Base-by-base conservation (phyloP, 768 basidiomycete genomes). In the Tricholomella constricta region DNA sequence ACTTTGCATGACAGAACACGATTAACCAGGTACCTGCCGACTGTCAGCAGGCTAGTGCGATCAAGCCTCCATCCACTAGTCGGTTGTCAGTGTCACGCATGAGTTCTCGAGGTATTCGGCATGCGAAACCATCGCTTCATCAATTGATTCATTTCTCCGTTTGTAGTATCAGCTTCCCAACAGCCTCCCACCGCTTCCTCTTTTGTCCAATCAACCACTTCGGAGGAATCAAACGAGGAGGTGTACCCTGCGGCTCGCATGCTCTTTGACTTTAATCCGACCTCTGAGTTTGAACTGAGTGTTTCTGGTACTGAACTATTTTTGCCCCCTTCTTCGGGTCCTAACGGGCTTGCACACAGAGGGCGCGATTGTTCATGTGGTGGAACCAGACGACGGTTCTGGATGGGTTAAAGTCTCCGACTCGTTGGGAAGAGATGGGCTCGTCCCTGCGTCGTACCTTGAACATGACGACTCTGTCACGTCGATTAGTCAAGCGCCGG, bases 401-500 rank as follows among this genome's bases (percentile, higher is more conserved):
- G 91, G 91, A 2, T 93, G 91, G 91, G 81, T 88, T 10, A 93
- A 93, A 65, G 88, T 92, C 8, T 66, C 70, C 20, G 79, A 88
- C 62, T 62, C 69, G 34, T 66, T 68, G n/a, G 82, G 84, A 54
- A 76, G 77, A 50, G 80, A 80, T 59, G 91, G 91, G 8, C 80
- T 93, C 35, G 84, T 92, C 10, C 91, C 91, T n/a, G 88, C 88
- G n/a, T 84, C 89, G 20, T 93, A 93, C 74, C 66, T 91, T 46
- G 77, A 81, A 58, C 56, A 54, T 70, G 20, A 66, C 67, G 38
- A 34, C 43, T 70, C 72, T 44, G 67, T 63, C 48, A 63, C 66
- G 22, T 55, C 59, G 31, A 32, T 62, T n/a, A 52, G 47, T 48
- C 60, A 56, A 34, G 43, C 59, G 25, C 31, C 50, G 48, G 52